These are phyloP conservation scores for Euphorbia peplus DNA, from an alignment of 345 rosid species.

Conservation along the genomic window DNA sequence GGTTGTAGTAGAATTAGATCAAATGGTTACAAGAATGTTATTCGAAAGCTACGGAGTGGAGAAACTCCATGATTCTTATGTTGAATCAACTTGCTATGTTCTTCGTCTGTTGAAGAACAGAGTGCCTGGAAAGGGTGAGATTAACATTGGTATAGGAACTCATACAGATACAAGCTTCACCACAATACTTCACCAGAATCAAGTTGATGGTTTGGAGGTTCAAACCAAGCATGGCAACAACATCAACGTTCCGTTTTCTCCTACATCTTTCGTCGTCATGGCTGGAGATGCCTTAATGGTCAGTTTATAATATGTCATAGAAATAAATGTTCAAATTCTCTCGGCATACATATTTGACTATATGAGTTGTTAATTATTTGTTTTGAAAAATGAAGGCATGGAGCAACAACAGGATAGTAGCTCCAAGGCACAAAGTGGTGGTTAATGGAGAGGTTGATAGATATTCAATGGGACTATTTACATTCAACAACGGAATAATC, in stretches of 20 bases:
- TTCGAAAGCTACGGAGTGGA: conserved; percentile 60
- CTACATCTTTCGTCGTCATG: conserved; percentile 47
- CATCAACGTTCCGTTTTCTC: conserved; percentile 39
- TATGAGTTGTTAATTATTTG: no score
- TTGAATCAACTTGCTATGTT: conserved; percentile 40
- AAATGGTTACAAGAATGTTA: conserved; percentile 48
- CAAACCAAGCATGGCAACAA: conserved; percentile 41
- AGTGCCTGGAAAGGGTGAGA: conserved; percentile 33
- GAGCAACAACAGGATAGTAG: conserved; percentile 50
- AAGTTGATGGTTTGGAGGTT: conserved; percentile 50
- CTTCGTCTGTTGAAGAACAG: conserved; percentile 48
- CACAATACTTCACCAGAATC: conserved; percentile 54
- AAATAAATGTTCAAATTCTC: no score
- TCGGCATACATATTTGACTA: no score
- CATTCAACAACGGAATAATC: conserved; percentile 38
- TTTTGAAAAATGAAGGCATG: conserved; percentile 35
- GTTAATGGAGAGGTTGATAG: conserved; percentile 38
- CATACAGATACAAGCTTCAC: conserved; percentile 62
- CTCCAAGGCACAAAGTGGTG: conserved; percentile 46
- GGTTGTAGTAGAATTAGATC: conserved; percentile 42
- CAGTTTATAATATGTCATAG: background rate
- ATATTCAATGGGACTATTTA: conserved; percentile 42
- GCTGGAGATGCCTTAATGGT: conserved; percentile 69
- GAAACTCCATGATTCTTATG: conserved; percentile 36
- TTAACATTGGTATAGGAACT: conserved; percentile 36